These are phyloP conservation scores for Lippia alba DNA, from an alignment of 305 asterid genomes.

Conservation along the genomic window DNA sequence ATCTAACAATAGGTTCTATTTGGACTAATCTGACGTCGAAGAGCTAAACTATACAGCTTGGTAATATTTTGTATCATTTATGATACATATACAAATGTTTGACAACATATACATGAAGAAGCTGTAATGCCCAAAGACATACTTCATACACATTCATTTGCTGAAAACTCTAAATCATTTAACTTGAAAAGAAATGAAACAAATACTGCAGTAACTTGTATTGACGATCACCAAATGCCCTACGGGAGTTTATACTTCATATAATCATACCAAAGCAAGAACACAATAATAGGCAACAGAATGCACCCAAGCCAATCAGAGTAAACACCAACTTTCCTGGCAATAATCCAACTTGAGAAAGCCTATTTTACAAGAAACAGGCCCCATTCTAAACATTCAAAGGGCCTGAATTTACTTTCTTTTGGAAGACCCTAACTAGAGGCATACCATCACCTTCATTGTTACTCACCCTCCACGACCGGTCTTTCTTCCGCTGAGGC, in stretches of 20 bases:
- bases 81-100: no score
- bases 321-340: conserved; percentile 1
- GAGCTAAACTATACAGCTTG: no score
- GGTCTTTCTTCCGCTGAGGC: conserved; percentile 82
- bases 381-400: conserved; percentile 31
- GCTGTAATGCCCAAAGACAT: no score
- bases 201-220: neutral
- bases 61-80: no score
- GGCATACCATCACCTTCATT: conserved; percentile 89
- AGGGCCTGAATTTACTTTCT: conserved; percentile 67
- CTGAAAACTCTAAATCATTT: neutral
- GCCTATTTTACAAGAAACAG: conserved; percentile 8
- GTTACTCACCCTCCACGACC: conserved; percentile 75
- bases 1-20: no score
- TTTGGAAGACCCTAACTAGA: conserved; percentile 70
- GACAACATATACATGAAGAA: no score
- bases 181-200: neutral
- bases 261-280: neutral
- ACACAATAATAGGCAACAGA: neutral
- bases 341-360: neutral
- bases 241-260: neutral
- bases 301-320: conserved; percentile 4
- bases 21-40: no score
- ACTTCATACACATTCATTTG: no score
- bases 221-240: neutral